Base-by-base conservation (phyloP, 2,329 filamentous ascomycete species). In the Tolypocladium inflatum region DNA sequence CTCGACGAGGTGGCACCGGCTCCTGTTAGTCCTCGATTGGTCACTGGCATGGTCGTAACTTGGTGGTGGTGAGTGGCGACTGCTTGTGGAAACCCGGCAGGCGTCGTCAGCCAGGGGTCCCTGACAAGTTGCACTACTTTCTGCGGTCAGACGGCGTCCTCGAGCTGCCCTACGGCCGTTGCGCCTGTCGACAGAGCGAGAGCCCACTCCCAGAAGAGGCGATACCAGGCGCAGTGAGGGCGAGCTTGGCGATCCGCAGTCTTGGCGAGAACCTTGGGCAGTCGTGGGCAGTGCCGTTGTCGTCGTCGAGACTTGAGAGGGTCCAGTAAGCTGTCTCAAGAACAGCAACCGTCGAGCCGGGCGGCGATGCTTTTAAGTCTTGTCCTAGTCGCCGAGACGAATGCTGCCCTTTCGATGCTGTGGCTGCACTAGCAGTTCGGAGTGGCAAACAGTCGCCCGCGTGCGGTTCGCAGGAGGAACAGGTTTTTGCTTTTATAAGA, bases 61-160 rank as follows among this genome's bases (percentile, higher is more conserved):
- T 64, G 64, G 43, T 51, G 58, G 54, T 51, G 39, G 62, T 61
- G 58, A 65, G 54, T 51, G 39, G 62, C 61, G 60, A 65, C 63
- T 67, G 61, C 55, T 64, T 65, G 63, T 63, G 60, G 62, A 61
- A 68, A 70, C 62, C 63, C 59, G 64, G 66, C 67, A 68, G 67
- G 66, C 66, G 64, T 63, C 64, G 67, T 68, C 63, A 64, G 69
- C 67, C 60, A 60, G 68, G 68, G 68, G 68, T 60, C 63, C 63
- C 62, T 61, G 62, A 59, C 60, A 66, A 64, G 67, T 69, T 64
- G 65, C 65, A 68, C 63, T 70, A 69, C 68, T 67, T 64, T 38
- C 65, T 68, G 68, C 65, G 62, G 68, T 70, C 68, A 70, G 68
- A 70, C 65, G 63, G 66, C 61, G 63, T 61, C 62, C 64, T 58